These are phyloP conservation scores for Collariella sp. DNA, from an alignment of 495 filamentous ascomycete species.

Conservation along the genomic window DNA sequence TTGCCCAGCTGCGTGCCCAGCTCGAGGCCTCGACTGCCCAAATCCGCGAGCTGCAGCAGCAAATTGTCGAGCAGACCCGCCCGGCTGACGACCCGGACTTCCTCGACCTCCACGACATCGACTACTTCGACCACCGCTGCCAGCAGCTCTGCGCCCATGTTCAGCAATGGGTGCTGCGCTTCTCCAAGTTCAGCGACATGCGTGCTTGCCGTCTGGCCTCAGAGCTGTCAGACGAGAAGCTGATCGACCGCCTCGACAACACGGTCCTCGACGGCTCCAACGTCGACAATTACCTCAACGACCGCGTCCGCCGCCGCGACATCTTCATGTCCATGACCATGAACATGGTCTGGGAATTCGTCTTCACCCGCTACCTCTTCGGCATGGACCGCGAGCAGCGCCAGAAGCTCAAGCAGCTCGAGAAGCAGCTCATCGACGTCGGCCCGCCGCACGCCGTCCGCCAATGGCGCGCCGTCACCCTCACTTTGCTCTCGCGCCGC, in stretches of 20 bases:
- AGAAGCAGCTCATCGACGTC: conserved; percentile 83
- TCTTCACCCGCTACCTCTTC: conserved; percentile 95
- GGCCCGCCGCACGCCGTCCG: conserved; percentile 74
- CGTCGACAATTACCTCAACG: conserved; percentile 73
- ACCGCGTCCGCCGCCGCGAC: conserved; percentile 77
- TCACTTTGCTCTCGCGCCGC: conserved; percentile 75
- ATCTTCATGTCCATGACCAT: conserved; percentile 96
- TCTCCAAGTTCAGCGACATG: conserved; percentile 91
- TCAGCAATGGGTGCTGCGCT: conserved; percentile 91
- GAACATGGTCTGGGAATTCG: conserved; percentile 96
- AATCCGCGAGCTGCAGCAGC: conserved; percentile 70
- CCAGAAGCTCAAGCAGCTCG: conserved; percentile 88
- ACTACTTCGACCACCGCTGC: conserved; percentile 91
- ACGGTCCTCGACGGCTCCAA: conserved; percentile 88
- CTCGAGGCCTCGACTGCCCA: conserved; percentile 69
- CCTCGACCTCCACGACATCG: conserved; percentile 73
- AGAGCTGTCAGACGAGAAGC: conserved; percentile 78
- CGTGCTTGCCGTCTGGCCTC: conserved; percentile 69
- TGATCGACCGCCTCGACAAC: conserved; percentile 87
- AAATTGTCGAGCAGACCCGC: conserved; percentile 50
- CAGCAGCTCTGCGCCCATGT: conserved; percentile 88
- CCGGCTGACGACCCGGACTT: conserved; percentile 58
- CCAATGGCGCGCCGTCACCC: conserved; percentile 90
- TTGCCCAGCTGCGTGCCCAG: conserved; percentile 66
- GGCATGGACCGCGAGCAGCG: conserved; percentile 96